Conservation (phyloP, 139 green algal species). For the Parachlorella kessleri region DNA sequence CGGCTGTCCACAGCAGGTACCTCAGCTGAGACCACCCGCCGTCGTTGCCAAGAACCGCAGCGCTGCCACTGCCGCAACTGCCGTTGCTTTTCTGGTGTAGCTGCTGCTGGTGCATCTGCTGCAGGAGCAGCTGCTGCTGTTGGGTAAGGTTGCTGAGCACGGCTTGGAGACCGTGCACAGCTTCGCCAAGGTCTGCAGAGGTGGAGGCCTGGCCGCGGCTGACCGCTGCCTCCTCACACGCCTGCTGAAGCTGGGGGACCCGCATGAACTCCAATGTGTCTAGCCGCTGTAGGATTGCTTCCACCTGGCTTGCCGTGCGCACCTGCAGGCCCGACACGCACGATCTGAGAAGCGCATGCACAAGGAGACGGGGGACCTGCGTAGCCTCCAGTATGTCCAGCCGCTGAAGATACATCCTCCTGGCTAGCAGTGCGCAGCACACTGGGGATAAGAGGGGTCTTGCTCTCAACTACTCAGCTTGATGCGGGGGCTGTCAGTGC, state of each 20-base stretch:
- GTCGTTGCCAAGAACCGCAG: neutral
- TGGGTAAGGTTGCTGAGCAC: constrained; percentile 2
- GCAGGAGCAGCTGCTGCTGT: constrained; percentile 11
- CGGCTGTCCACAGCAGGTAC: constrained; percentile 31
- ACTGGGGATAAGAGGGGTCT: neutral
- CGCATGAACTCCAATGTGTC: constrained; percentile 9
- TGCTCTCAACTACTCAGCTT: too few relatives aligned
- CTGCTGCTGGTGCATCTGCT: constrained; percentile 8
- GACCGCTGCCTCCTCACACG: constrained; percentile 4
- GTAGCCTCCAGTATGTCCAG: neutral
- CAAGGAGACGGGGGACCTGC: neutral
- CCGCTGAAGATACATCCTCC: neutral
- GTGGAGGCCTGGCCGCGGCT: neutral
- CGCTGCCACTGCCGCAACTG: neutral
- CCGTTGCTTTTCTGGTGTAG: too few relatives aligned
- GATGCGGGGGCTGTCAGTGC: too few relatives aligned
- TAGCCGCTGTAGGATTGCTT: constrained; percentile 6
- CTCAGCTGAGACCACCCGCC: neutral
- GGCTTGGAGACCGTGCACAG: constrained; percentile 6
- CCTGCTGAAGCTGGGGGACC: constrained; percentile 9
- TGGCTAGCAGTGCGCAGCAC: neutral
- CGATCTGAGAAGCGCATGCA: neutral
- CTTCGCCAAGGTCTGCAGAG: neutral
- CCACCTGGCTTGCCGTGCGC: neutral
- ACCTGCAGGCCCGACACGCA: neutral